phyloP scores from a whole-genome alignment of 2,329 filamentous ascomycete genomes.

The Cyphellophora europaea region DNA sequence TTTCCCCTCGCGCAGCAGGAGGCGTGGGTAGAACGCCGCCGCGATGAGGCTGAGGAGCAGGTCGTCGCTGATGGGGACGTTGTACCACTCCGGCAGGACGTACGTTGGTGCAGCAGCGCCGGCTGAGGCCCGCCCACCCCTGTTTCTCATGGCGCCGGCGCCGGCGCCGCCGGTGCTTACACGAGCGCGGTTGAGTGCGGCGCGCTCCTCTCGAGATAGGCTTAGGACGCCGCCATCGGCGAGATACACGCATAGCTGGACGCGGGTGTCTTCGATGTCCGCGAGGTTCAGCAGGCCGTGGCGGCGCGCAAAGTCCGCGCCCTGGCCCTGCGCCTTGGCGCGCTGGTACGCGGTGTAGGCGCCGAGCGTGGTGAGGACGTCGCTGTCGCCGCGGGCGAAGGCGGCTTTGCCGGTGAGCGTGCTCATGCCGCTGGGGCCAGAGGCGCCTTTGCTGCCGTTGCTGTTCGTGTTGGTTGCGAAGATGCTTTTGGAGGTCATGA shows the following conservation, averaged over 20 bases:
- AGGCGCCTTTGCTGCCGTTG: no score
- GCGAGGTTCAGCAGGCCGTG: conserved; percentile 85
- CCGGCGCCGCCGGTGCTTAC: not conserved
- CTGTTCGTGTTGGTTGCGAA: no score
- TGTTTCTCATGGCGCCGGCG: not conserved
- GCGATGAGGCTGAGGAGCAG: conserved; percentile 75
- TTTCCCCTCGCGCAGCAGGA: conserved; percentile 74
- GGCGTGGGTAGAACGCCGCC: conserved; percentile 92
- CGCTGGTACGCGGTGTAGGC: conserved; percentile 85
- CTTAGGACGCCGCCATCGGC: conserved; percentile 74
- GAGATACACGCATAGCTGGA: conserved; percentile 75
- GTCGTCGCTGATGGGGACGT: conserved; percentile 70
- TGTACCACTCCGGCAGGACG: conserved; percentile 65
- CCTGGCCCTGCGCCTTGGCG: conserved; percentile 60
- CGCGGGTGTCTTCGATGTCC: conserved; percentile 93
- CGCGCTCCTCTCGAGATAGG: conserved; percentile 37
- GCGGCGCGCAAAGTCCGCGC: conserved; percentile 87
- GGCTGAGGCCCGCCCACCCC: not conserved
- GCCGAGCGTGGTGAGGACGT: conserved; percentile 86
- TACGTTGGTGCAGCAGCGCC: conserved; percentile 69
- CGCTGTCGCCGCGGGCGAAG: conserved; percentile 81
- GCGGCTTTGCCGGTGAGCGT: conserved; percentile 65
- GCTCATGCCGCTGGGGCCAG: conserved; percentile 79
- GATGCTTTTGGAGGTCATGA: conserved; percentile 68
- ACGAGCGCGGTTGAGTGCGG: conserved; percentile 7